A percentile compares a stretch with the other conserved stretches of the same genome.
These are phyloP conservation scores for Phaeophleospora eucalypticola DNA, from an alignment of 2,329 filamentous ascomycete genomes.

Conservation along the genomic window DNA sequence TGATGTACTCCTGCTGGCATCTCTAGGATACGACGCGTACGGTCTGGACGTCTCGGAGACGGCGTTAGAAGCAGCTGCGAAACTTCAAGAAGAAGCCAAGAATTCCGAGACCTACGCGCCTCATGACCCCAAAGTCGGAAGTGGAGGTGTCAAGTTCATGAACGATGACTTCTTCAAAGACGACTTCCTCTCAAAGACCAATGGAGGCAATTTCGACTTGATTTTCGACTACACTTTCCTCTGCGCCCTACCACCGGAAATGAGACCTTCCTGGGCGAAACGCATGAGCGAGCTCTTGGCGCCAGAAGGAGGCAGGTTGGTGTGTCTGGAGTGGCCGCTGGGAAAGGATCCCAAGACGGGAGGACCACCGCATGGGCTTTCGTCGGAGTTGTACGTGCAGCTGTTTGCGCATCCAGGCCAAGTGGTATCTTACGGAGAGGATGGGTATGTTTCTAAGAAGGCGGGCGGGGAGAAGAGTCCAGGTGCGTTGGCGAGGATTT, in stretches of 20 bases:
- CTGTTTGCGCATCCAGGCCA: conserved; percentile 68
- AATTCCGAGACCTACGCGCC: conserved; percentile 43
- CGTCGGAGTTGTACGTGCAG: conserved; percentile 65
- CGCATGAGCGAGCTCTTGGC: conserved; percentile 53
- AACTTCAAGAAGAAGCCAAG: conserved; percentile 35
- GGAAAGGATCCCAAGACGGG: conserved; percentile 60
- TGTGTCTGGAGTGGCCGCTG: conserved; percentile 74
- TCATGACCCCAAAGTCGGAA: conserved; percentile 39
- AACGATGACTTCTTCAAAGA: conserved; percentile 64
- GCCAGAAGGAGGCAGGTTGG: conserved; percentile 47
- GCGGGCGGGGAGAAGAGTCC: conserved; percentile 41
- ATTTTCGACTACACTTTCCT: conserved; percentile 65
- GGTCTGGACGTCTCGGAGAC: conserved; percentile 65
- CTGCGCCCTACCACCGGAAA: conserved; percentile 52
- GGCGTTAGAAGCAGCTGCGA: conserved; percentile 46
- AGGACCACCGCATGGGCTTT: conserved; percentile 71
- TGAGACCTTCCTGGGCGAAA: conserved; percentile 56
- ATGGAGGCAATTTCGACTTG: conserved; percentile 55
- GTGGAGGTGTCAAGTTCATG: conserved; percentile 55
- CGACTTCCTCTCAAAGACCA: conserved; percentile 49
- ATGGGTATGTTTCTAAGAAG: conserved; percentile 43
- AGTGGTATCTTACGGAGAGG: conserved; percentile 54
- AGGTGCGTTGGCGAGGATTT: conserved; percentile 42
- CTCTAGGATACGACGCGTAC: conserved; percentile 71
- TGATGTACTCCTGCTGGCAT: conserved; percentile 71